Evolutionary conservation across 306 rosid genomes (phyloP).

Genomic region (Neltuma alba): DNA sequence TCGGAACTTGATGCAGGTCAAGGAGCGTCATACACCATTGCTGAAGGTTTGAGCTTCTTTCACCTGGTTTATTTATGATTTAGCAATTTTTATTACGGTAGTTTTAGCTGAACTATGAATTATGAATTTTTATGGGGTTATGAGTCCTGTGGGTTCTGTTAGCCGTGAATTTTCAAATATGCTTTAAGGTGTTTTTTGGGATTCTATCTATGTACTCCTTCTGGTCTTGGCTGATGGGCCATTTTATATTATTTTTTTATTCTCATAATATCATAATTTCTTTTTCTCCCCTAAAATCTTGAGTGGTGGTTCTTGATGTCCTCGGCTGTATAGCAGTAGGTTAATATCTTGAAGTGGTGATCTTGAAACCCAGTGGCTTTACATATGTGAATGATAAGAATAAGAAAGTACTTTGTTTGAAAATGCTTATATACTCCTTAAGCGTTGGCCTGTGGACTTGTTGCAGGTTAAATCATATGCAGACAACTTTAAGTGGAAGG

Average conservation of each 20-base stretch:
- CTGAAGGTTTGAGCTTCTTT: slow-evolving; percentile 72
- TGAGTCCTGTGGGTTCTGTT: neutral
- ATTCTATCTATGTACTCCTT: neutral
- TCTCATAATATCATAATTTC: neutral
- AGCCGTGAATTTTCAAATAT: neutral
- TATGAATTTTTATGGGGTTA: neutral
- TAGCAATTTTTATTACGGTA: slow-evolving; percentile 26
- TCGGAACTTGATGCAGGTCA: slow-evolving; percentile 68
- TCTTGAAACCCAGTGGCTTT: neutral
- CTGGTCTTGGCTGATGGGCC: slow-evolving; percentile 1
- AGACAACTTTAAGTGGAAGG: slow-evolving; percentile 98
- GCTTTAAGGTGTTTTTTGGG: neutral
- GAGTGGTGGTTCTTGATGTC: neutral
- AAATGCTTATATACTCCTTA: neutral
- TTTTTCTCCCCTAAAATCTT: neutral
- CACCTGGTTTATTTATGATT: neutral
- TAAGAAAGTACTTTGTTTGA: neutral
- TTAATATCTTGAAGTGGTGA: neutral
- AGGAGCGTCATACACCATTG: slow-evolving; percentile 75
- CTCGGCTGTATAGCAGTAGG: neutral
- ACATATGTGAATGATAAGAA: neutral
- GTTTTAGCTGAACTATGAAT: neutral
- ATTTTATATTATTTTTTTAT: neutral
- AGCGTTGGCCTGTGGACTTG: slow-evolving; percentile 13
- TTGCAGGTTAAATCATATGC: slow-evolving; percentile 84